Conservation (phyloP, 2,329 filamentous ascomycete genomes). For the Botrytis hyacinthi region DNA sequence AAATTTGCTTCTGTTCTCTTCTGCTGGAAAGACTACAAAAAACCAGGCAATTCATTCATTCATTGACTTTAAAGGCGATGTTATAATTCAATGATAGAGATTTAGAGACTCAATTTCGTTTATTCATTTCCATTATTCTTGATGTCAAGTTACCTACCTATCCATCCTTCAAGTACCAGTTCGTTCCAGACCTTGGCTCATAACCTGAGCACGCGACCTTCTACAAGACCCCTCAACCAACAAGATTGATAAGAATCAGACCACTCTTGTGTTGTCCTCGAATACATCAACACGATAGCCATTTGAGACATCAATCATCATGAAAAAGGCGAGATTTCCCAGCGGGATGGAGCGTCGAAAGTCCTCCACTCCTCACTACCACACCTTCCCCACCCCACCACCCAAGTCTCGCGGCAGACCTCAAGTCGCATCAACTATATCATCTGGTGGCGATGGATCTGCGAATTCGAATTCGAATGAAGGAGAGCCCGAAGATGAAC, state of each 20-base stretch:
- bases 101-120: background rate
- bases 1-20: constrained; percentile 12
- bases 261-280: background rate
- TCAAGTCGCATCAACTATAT: constrained; percentile 38
- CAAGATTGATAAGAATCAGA: background rate
- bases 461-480: constrained; percentile 38
- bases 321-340: constrained; percentile 14
- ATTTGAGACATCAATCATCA: background rate
- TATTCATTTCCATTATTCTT: background rate
- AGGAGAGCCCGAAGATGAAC: constrained; percentile 38
- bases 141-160: background rate
- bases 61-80: background rate
- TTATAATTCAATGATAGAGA: background rate
- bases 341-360: constrained; percentile 35
- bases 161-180: background rate
- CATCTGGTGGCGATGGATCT: constrained; percentile 35
- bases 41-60: background rate
- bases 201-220: background rate
- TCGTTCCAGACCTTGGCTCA: background rate
- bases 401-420: constrained; percentile 59
- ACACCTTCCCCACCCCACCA: constrained; percentile 76
- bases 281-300: background rate
- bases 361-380: constrained; percentile 61
- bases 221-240: constrained; percentile 6
- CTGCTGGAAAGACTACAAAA: background rate